Percentiles rank a stretch among this genome's conserved stretches.
phyloP scores from a whole-genome alignment of 345 rosid genomes.

The Rhodamnia rubescens region DNA sequence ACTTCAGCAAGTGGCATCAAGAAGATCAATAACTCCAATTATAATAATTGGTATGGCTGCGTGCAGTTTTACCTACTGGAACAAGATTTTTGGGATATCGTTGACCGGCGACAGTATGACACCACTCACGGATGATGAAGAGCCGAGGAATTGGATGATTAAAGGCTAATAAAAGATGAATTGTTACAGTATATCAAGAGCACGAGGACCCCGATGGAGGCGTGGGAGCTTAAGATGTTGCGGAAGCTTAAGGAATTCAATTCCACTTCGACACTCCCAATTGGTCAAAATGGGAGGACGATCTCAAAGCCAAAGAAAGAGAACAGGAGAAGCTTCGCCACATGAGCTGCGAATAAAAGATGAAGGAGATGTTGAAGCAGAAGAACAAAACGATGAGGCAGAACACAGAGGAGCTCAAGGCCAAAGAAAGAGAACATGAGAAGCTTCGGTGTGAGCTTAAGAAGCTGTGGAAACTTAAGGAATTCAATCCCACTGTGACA shows the following conservation, averaged over 20 bases:
- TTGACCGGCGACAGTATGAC: not conserved
- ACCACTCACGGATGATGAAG: not conserved
- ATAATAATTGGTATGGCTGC: not conserved
- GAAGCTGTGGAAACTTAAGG: conserved; percentile 52
- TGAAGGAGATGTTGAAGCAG: conserved; percentile 55
- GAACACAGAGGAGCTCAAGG: conserved; percentile 56
- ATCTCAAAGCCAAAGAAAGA: too few species aligned
- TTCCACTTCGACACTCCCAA: too few species aligned
- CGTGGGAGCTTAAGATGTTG: too few species aligned
- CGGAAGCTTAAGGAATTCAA: too few species aligned
- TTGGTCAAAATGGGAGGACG: too few species aligned
- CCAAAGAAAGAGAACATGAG: conserved; percentile 55
- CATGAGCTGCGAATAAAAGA: not conserved
- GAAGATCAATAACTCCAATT: not conserved
- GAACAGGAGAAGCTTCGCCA: too few species aligned
- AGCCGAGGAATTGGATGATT: not conserved
- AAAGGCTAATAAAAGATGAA: too few species aligned
- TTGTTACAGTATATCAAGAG: too few species aligned
- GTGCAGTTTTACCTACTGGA: not conserved
- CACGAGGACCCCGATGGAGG: too few species aligned
- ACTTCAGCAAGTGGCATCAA: not conserved
- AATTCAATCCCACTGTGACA: conserved; percentile 60
- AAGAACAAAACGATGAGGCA: conserved; percentile 62
- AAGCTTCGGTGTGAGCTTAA: conserved; percentile 11
- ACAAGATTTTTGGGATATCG: not conserved